Evolutionary conservation across 2,329 filamentous ascomycete genomes (phyloP).

Genomic region (Verticillium longisporum): DNA sequence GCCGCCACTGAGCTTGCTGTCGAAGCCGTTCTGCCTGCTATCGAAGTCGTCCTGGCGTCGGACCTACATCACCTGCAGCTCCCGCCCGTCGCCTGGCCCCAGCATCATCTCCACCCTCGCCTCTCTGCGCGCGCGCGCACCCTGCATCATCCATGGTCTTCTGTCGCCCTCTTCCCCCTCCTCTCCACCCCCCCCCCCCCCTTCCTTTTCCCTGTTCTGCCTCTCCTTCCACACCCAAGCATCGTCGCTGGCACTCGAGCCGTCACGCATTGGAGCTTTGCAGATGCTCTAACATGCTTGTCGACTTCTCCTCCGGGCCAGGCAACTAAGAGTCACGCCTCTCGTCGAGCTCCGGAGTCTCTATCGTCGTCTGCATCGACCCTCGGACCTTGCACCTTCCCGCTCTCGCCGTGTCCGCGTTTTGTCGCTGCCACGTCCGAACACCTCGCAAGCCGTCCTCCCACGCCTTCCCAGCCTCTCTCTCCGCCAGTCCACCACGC

Average conservation of each 20-base stretch:
- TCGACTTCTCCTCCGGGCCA: background rate
- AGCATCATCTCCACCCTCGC: background rate
- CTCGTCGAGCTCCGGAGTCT: background rate
- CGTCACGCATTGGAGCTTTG: background rate
- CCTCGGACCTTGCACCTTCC: background rate
- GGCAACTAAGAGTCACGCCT: background rate
- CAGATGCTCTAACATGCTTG: background rate
- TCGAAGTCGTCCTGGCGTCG: background rate
- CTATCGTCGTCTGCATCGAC: background rate
- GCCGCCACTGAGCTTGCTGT: background rate
- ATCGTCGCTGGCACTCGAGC: background rate
- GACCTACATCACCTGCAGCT: background rate
- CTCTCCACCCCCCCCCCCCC: background rate
- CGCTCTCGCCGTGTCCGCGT: background rate
- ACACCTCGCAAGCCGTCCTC: background rate
- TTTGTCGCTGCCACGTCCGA: background rate
- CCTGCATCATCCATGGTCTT: background rate
- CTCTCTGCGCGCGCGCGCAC: background rate
- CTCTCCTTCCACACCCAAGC: background rate
- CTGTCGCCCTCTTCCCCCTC: background rate
- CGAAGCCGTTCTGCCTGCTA: background rate
- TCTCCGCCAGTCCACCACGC: slow-evolving; percentile 1
- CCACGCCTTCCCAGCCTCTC: too few species aligned
- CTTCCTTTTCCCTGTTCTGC: background rate
- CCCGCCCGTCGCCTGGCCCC: background rate